Evolutionary conservation across 306 rosid genomes (phyloP).

Genomic region (Echinosophora koreensis): DNA sequence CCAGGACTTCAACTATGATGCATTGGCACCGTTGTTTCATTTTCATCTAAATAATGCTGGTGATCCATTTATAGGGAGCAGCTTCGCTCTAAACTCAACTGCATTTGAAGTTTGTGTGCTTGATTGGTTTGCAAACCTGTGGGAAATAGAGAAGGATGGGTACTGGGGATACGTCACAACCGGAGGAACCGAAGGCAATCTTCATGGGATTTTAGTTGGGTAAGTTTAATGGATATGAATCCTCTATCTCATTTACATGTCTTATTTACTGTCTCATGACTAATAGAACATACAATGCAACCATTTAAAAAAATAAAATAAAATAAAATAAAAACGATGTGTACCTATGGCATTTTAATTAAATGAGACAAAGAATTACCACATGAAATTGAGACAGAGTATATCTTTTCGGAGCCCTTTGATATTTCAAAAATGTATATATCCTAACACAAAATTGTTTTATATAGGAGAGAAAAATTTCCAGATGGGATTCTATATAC

Average conservation of each 20-base stretch:
- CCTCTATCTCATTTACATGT: too few relatives aligned
- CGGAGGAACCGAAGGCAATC: conserved; percentile 85
- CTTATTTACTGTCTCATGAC: too few relatives aligned
- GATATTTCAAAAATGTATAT: too few relatives aligned
- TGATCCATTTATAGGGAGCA: conserved; percentile 73
- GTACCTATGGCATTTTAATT: too few relatives aligned
- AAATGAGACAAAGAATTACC: too few relatives aligned
- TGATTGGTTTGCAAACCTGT: conserved; percentile 79
- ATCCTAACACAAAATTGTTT: background rate
- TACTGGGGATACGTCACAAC: conserved; percentile 88
- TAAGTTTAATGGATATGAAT: background rate
- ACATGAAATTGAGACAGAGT: too few relatives aligned
- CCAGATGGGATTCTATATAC: conserved; percentile 78
- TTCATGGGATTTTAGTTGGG: conserved; percentile 82
- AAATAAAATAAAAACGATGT: too few relatives aligned
- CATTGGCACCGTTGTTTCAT: conserved; percentile 62
- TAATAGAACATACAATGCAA: too few relatives aligned
- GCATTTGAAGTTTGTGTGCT: conserved; percentile 72
- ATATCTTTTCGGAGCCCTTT: background rate
- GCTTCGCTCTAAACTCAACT: conserved; percentile 64
- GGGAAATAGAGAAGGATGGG: conserved; percentile 70
- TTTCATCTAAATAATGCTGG: conserved; percentile 76
- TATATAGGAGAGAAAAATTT: conserved; percentile 71
- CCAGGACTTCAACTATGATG: conserved; percentile 72
- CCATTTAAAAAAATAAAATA: too few relatives aligned